Evolutionary conservation across 2,329 filamentous ascomycete genomes (phyloP).

Genomic region (Mycogone perniciosa): DNA sequence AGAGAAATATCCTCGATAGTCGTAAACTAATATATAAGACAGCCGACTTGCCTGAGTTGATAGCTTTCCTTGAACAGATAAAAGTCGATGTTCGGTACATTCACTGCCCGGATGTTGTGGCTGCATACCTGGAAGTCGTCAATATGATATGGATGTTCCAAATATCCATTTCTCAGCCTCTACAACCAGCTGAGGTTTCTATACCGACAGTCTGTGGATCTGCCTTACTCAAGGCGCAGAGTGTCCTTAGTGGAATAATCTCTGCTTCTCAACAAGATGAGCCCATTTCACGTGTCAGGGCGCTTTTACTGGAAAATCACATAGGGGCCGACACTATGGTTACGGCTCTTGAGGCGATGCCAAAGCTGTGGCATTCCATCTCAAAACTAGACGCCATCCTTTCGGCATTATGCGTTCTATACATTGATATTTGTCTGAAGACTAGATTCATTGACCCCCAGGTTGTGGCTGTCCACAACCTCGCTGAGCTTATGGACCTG

Average conservation of each 20-base stretch:
- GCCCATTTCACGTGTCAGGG: conserved; percentile 19
- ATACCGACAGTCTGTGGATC: conserved; percentile 18
- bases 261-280: conserved; percentile 20
- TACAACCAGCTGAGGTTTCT: conserved; percentile 18
- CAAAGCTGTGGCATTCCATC: conserved; percentile 25
- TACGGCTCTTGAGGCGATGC: conserved; percentile 28
- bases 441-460: conserved; percentile 40
- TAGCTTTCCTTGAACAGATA: conserved; percentile 23
- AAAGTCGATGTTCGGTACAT: conserved; percentile 20
- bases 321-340: conserved; percentile 31
- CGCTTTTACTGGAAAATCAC: conserved; percentile 24
- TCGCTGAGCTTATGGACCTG: conserved; percentile 40
- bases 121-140: conserved; percentile 41
- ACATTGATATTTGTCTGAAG: conserved; percentile 34
- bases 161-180: conserved; percentile 15
- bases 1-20: neutral
- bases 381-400: conserved; percentile 21
- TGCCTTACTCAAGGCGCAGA: conserved; percentile 36
- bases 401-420: conserved; percentile 35
- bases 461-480: conserved; percentile 39
- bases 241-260: conserved; percentile 32
- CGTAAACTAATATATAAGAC: conserved; percentile 13
- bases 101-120: conserved; percentile 36
- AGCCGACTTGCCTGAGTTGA: conserved; percentile 28
- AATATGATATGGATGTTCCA: conserved; percentile 35